Conservation (phyloP, 1,139 yeast species). For the Yamadazyma trypodendri region DNA sequence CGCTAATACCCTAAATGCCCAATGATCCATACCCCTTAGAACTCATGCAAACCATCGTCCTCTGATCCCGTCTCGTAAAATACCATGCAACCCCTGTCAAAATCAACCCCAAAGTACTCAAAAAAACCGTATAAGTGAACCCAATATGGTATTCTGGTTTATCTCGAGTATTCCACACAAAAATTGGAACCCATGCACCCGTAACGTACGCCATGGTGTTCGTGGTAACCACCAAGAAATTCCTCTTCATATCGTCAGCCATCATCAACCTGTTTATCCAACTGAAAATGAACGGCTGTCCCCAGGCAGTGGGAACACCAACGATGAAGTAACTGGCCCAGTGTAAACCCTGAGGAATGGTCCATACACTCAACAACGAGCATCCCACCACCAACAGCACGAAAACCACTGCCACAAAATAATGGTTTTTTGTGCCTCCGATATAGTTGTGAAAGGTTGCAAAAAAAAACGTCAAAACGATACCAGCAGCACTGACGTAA, state of each 20-base stretch:
- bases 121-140: slow-evolving; percentile 48
- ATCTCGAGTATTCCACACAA: slow-evolving; percentile 49
- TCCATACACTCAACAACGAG: slow-evolving; percentile 43
- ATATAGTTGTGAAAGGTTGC: slow-evolving; percentile 45
- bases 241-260: slow-evolving; percentile 50
- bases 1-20: too few species aligned
- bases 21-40: too few species aligned
- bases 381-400: slow-evolving; percentile 40
- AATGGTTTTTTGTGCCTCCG: slow-evolving; percentile 41
- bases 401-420: slow-evolving; percentile 37
- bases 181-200: slow-evolving; percentile 45
- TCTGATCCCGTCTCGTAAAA: slow-evolving; percentile 38
- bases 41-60: too few species aligned
- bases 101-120: slow-evolving; percentile 40
- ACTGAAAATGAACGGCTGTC: slow-evolving; percentile 47
- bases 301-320: slow-evolving; percentile 47
- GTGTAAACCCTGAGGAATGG: slow-evolving; percentile 46
- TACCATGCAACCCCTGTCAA: slow-evolving; percentile 31
- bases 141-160: slow-evolving; percentile 50
- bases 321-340: slow-evolving; percentile 49
- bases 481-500: slow-evolving; percentile 42
- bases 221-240: slow-evolving; percentile 48
- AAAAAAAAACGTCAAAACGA: slow-evolving; percentile 36
- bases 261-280: slow-evolving; percentile 54
- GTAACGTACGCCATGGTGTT: slow-evolving; percentile 54